phyloP scores from a whole-genome alignment of 2,329 filamentous ascomycete species.

The Ophiostoma piceae region DNA sequence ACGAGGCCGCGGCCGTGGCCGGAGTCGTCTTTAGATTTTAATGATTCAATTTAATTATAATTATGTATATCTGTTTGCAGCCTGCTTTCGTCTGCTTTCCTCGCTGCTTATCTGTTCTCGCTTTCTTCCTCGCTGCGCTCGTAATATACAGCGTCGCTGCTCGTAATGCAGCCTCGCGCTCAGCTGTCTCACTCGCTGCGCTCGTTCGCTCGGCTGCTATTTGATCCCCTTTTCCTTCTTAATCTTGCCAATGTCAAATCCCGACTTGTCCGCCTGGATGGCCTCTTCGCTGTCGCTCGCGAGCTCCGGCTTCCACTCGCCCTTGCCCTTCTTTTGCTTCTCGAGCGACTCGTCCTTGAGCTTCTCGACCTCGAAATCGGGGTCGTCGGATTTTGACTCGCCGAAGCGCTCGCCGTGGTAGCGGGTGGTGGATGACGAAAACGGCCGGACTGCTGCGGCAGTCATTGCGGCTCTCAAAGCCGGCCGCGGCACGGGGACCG shows the following conservation, averaged over 20 bases:
- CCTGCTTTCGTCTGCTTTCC: too few species aligned
- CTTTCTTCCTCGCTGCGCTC: too few species aligned
- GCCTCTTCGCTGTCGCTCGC: conserved; percentile 75
- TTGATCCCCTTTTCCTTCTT: conserved; percentile 35
- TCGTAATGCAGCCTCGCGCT: too few species aligned
- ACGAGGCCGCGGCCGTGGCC: conserved; percentile 21
- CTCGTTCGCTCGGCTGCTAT: neutral
- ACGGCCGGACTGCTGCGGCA: neutral
- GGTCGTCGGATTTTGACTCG: conserved; percentile 27
- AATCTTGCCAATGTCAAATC: conserved; percentile 34
- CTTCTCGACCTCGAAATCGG: conserved; percentile 44
- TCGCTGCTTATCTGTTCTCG: too few species aligned
- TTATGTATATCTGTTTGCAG: neutral
- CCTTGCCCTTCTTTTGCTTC: conserved; percentile 65
- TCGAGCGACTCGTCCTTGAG: conserved; percentile 57
- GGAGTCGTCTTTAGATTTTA: too few species aligned
- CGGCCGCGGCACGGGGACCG: conserved; percentile 5
- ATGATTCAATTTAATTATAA: neutral
- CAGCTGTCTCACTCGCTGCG: too few species aligned
- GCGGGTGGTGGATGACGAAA: neutral
- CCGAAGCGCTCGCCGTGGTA: neutral
- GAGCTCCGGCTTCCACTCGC: conserved; percentile 71
- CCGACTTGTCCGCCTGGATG: conserved; percentile 61
- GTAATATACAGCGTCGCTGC: too few species aligned
- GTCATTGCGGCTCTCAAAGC: neutral